Base-by-base conservation (phyloP, 345 rosid species). In the Tarenaya hassleriana region DNA sequence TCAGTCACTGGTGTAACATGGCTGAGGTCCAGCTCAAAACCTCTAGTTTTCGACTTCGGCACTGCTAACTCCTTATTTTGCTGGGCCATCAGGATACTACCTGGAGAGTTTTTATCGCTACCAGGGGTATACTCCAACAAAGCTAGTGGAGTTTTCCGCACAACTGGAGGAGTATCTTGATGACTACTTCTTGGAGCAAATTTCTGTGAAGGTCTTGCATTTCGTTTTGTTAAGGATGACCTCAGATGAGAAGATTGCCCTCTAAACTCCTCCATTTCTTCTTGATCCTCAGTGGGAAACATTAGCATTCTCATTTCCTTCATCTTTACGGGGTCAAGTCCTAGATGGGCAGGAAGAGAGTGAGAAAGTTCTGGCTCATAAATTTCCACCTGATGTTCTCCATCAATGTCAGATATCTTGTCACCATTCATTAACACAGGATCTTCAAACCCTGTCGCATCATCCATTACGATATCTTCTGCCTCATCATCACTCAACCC, bases 401-500 rank as follows among this genome's bases (percentile, higher is more conserved):
- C 82, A 69, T 70, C 75, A 50, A 51, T 40, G 15, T 67, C 80
- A 46, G 62, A 50, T 58, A 60, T 46, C 56, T 78, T 76, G 37
- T 62, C 75, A 51, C 60, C 78, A 62, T 66, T 73, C 59, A 71
- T 65, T 49, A 56, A 67, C n/a, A 21, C 56, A 16, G 64, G 64
- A 54, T 73, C 74, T 47, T 71, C 81, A 24, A 61, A 64, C 5
- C 48, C 69, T 10, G 72, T 67, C 11, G 63, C 66, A 67, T 81
- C 95, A 62, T 77, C 88, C 90, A 83, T 81, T 24, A 58, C 32
- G 38, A 83, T 75, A 72, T 84, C 97, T 56, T 85, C 98, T 48
- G 83, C 95, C 14, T 92, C 98, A 65, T 83, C 90, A n/a, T 88
- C 98, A 66, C 80, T 79, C 61, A 88, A 72, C 47, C 98, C 97